Percentiles rank a stretch among this genome's conserved stretches.
Conservation (phyloP, 1,284 basidiomycete genomes). For the Coniferiporia sulphurascens region DNA sequence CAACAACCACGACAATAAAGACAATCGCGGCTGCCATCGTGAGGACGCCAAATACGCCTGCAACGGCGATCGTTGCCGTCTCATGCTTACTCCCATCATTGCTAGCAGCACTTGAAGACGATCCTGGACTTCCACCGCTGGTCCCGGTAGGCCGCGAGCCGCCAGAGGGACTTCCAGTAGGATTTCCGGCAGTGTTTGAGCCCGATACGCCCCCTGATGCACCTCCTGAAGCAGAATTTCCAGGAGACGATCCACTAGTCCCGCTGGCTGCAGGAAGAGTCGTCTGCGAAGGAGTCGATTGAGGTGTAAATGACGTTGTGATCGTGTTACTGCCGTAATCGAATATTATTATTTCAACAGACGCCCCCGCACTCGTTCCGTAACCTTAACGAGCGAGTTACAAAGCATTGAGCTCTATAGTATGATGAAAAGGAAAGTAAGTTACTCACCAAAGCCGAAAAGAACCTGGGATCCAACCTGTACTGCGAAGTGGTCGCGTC, state of each 20-base stretch:
- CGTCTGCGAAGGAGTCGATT: conserved; percentile 25
- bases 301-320: conserved; percentile 29
- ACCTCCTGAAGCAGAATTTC: conserved; percentile 13
- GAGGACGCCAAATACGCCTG: conserved; percentile 41
- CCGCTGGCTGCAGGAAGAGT: conserved; percentile 18
- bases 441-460: conserved; percentile 70
- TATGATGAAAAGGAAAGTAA: conserved; percentile 9
- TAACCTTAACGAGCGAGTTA: conserved; percentile 46
- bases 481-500: conserved; percentile 71
- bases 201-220: neutral
- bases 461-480: conserved; percentile 57
- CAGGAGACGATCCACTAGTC: conserved; percentile 8
- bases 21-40: conserved; percentile 19
- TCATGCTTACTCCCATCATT: conserved; percentile 21
- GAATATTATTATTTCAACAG: conserved; percentile 50
- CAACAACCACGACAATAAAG: conserved; percentile 22
- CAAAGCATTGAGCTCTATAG: conserved; percentile 4
- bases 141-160: no score
- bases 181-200: neutral
- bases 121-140: neutral
- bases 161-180: neutral
- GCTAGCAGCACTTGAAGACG: neutral
- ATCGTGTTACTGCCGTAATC: conserved; percentile 35
- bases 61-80: conserved; percentile 48
- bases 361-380: conserved; percentile 43